Conservation (phyloP, 495 filamentous ascomycete species). For the Xylaria palmicola region DNA sequence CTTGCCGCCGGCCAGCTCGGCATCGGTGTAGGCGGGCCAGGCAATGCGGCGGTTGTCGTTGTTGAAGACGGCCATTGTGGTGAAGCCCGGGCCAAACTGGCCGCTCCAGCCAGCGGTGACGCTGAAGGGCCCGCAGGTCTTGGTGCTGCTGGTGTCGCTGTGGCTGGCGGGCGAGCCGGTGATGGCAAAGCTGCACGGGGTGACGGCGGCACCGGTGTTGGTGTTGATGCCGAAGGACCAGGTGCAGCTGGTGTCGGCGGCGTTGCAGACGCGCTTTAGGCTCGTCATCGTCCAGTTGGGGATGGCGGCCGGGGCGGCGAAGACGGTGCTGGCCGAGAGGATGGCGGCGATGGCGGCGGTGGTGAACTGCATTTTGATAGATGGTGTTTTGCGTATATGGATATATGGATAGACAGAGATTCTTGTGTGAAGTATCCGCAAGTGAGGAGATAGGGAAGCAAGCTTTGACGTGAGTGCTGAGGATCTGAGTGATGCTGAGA, state of each 20-base stretch:
- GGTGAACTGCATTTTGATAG: slow-evolving; percentile 44
- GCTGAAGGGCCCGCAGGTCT: slow-evolving; percentile 40
- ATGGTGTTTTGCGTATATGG: slow-evolving; percentile 18
- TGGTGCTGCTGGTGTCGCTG: slow-evolving; percentile 27
- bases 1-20: slow-evolving; percentile 36
- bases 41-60: slow-evolving; percentile 36
- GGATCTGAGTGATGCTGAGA: slow-evolving; percentile 6
- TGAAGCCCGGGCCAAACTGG: slow-evolving; percentile 47
- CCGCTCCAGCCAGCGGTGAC: slow-evolving; percentile 49
- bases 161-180: slow-evolving; percentile 34
- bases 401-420: not conserved
- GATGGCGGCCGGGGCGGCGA: slow-evolving; percentile 32
- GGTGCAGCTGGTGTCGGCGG: slow-evolving; percentile 39
- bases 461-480: not conserved
- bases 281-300: slow-evolving; percentile 39
- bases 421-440: not conserved
- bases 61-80: slow-evolving; percentile 49
- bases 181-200: slow-evolving; percentile 36
- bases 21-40: slow-evolving; percentile 46
- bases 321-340: slow-evolving; percentile 35
- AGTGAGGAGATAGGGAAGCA: not conserved
- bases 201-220: slow-evolving; percentile 22
- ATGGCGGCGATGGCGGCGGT: slow-evolving; percentile 31
- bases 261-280: slow-evolving; percentile 44
- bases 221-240: slow-evolving; percentile 45